A percentile compares a stretch with the other conserved stretches of the same genome.
These are phyloP conservation scores for Trichophyton equinum DNA, from an alignment of 2,329 filamentous ascomycete species.

Conservation along the genomic window DNA sequence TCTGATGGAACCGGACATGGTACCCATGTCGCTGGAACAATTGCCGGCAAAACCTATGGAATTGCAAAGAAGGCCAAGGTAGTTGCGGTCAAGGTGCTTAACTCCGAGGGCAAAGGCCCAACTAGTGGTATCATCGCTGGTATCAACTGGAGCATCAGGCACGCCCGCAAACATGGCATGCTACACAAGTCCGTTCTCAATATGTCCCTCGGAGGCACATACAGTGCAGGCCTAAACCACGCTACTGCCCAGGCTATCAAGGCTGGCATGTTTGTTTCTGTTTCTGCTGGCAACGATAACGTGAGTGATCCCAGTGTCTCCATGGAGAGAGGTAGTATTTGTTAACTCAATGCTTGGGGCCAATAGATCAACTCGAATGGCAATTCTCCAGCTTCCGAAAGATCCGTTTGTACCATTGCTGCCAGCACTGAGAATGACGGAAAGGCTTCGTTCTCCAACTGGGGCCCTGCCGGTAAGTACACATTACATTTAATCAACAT, in stretches of 20 bases:
- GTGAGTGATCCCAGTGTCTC: conserved; percentile 7
- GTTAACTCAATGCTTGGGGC: neutral
- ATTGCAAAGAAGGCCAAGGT: conserved; percentile 28
- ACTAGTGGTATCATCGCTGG: conserved; percentile 38
- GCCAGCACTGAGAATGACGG: conserved; percentile 24
- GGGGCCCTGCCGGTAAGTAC: conserved; percentile 23
- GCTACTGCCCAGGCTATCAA: conserved; percentile 26
- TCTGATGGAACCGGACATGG: conserved; percentile 24
- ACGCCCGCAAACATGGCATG: conserved; percentile 20
- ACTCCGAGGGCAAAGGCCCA: conserved; percentile 31
- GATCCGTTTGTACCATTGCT: conserved; percentile 30
- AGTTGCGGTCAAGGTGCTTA: conserved; percentile 40
- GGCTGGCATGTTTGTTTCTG: conserved; percentile 28
- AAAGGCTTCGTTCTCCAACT: conserved; percentile 31
- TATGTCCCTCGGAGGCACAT: conserved; percentile 25
- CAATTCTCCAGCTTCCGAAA: conserved; percentile 28
- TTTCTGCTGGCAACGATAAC: conserved; percentile 30
- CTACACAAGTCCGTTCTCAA: conserved; percentile 23
- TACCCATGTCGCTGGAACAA: conserved; percentile 28
- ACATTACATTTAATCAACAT: neutral
- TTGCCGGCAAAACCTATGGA: conserved; percentile 24
- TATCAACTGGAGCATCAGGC: conserved; percentile 31
- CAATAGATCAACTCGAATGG: conserved; percentile 18
- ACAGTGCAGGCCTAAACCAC: conserved; percentile 26
- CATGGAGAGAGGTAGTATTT: conserved; percentile 7